Evolutionary conservation across 495 filamentous ascomycete species (phyloP).

Genomic region (Schizothecium vesticola): DNA sequence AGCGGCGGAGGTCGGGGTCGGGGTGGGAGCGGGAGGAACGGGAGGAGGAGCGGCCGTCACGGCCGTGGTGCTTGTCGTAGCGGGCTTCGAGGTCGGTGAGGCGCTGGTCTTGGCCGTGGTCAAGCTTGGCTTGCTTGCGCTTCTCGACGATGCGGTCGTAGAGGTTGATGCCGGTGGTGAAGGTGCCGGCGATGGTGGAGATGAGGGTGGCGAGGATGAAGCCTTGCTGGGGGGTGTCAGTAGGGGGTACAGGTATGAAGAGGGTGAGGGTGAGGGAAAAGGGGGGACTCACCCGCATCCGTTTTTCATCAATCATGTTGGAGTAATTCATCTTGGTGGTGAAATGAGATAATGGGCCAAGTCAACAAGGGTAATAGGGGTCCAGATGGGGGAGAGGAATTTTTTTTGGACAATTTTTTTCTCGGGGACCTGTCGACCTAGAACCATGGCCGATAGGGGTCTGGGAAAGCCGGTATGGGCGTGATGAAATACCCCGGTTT

Average conservation of each 20-base stretch:
- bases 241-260: too few relatives aligned
- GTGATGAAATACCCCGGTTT: not conserved
- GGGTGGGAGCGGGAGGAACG: not conserved
- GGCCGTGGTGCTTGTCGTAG: conserved; percentile 22
- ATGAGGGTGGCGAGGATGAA: conserved; percentile 35
- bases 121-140: conserved; percentile 27
- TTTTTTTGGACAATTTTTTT: too few relatives aligned
- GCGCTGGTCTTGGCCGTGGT: conserved; percentile 28
- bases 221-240: conserved; percentile 18
- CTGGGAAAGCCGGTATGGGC: not conserved
- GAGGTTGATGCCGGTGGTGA: conserved; percentile 33
- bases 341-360: too few relatives aligned
- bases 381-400: too few relatives aligned
- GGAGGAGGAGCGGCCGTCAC: not conserved
- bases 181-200: conserved; percentile 36
- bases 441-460: not conserved
- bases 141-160: conserved; percentile 33
- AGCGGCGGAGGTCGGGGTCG: conserved; percentile 22
- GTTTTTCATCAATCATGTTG: conserved; percentile 51
- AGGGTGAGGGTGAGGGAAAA: too few relatives aligned
- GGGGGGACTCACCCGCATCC: conserved; percentile 12
- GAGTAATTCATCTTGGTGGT: conserved; percentile 50
- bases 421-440: not conserved
- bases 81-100: conserved; percentile 34
- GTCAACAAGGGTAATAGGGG: not conserved